Conservation (phyloP, 1,139 yeast genomes). For the Kluyveromyces marxianus region DNA sequence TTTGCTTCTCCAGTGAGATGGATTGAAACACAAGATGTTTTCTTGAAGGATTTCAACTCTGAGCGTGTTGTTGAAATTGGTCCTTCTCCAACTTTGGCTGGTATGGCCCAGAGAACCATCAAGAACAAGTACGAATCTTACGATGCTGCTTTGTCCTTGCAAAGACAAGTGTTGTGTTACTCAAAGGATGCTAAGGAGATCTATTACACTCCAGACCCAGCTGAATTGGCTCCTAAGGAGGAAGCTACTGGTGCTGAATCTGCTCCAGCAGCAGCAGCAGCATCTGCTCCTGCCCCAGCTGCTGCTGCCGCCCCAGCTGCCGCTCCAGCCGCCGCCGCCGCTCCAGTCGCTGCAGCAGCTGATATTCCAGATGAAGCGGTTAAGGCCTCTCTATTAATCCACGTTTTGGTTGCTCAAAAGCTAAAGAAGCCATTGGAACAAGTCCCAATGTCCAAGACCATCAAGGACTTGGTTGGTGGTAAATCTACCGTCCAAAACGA, state of each 20-base stretch:
- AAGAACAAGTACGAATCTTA: slow-evolving; percentile 95
- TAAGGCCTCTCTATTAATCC: slow-evolving; percentile 73
- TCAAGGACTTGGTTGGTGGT: slow-evolving; percentile 96
- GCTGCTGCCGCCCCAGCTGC: slow-evolving; percentile 43
- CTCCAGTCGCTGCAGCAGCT: slow-evolving; percentile 69
- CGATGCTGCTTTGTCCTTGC: slow-evolving; percentile 93
- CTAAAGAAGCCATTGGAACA: slow-evolving; percentile 84
- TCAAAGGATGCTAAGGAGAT: slow-evolving; percentile 94
- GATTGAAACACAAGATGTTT: slow-evolving; percentile 98
- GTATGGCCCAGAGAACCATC: slow-evolving; percentile 96
- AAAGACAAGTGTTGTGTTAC: slow-evolving; percentile 93
- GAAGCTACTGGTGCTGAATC: slow-evolving; percentile 35
- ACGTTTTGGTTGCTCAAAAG: slow-evolving; percentile 90
- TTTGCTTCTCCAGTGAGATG: slow-evolving; percentile 99
- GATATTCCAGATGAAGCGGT: slow-evolving; percentile 85
- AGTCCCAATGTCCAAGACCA: slow-evolving; percentile 83
- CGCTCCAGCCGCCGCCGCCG: slow-evolving; percentile 49
- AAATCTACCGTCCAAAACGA: slow-evolving; percentile 97
- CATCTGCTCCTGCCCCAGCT: slow-evolving; percentile 39
- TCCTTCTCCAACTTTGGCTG: slow-evolving; percentile 96
- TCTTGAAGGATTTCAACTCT: slow-evolving; percentile 86
- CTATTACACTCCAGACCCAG: slow-evolving; percentile 82
- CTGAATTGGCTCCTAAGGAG: slow-evolving; percentile 35
- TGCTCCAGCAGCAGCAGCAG: slow-evolving; percentile 34
- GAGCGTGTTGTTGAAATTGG: slow-evolving; percentile 98